These are phyloP conservation scores for Rhizophagus clarus DNA, from an alignment of 192 early-diverging fungal genomes.

Conservation along the genomic window DNA sequence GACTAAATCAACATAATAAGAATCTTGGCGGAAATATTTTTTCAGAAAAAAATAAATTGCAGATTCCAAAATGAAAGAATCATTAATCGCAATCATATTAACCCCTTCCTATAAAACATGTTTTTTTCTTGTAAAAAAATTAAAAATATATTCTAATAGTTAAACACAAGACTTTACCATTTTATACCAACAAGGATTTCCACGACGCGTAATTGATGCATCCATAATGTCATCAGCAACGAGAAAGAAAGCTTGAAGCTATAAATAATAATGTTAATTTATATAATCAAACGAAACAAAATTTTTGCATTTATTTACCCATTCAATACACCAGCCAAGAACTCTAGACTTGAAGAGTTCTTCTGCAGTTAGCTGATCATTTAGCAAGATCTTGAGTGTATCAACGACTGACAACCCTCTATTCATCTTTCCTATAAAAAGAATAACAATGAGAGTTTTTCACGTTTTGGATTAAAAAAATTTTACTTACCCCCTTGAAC, in stretches of 20 bases:
- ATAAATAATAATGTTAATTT: conserved; percentile 9
- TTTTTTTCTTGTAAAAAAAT: not conserved
- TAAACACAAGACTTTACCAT: conserved; percentile 38
- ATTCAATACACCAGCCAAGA: conserved; percentile 94
- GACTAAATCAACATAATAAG: conserved; percentile 89
- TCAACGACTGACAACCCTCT: conserved; percentile 95
- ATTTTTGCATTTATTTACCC: conserved; percentile 51
- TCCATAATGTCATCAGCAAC: conserved; percentile 99
- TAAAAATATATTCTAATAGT: too few relatives aligned
- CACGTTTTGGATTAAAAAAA: not conserved
- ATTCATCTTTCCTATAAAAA: conserved; percentile 89
- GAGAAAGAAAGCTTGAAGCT: conserved; percentile 98
- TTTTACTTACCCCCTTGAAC: conserved; percentile 57
- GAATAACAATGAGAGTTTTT: not conserved
- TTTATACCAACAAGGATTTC: conserved; percentile 97
- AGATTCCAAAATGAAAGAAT: conserved; percentile 90
- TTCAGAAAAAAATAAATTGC: conserved; percentile 93
- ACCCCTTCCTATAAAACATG: conserved; percentile 60
- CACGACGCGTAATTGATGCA: conserved; percentile 90
- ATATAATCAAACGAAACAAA: not conserved
- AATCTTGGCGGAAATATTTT: conserved; percentile 85
- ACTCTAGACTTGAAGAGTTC: conserved; percentile 87
- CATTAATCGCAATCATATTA: conserved; percentile 93
- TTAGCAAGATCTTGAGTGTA: conserved; percentile 79
- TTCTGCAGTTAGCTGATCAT: conserved; percentile 70